Base-by-base conservation (phyloP, 1,284 basidiomycete species). In the Ganoderma sp. region DNA sequence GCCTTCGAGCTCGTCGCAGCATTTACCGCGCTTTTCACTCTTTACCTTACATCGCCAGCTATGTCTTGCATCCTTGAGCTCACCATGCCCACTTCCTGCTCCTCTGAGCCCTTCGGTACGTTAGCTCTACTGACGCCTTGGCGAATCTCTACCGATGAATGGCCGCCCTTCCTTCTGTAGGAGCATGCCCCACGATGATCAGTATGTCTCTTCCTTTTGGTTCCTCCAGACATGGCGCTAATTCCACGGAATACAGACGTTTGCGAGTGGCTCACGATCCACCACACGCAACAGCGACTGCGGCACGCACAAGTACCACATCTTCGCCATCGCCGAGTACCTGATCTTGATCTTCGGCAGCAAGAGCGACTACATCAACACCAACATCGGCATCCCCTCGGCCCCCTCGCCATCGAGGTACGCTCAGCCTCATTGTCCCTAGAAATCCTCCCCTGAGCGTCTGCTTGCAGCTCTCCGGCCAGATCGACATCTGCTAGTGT, bases 31-130 rank as follows among this genome's bases (percentile, higher is more conserved):
- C 28, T 9, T 6, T 3, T 8, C 34, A 39, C 34, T 58, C 56
- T 22, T n/a, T 15, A 34, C 34, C 25, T 12, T 34, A 37, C 19
- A 58, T n/a, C 19, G 19, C 3, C 34, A 58, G 28, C 34, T 15
- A 58, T 58, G 56, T 34, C 56, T 15, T 37, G 32, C 56, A 58
- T 58, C 34, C 34, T 58, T 4, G 39, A 58, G 32, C 17, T 34
- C 56, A 58, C 56, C n/a, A 37, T 58, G 54, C 54, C 54, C 54
- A 56, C 54, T 19, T 56, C 54, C 8, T 56, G 54, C 28, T 56
- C 54, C n/a, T 39, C 56, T 4, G 56, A 58, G 34, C 56, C 39
- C 34, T 58, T 37, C 19, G 56, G 56, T 58, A 58, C 12, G 56
- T 4, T 9, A 3, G 19, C 10, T n/a, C 34, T 2, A 2, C 39